Evolutionary conservation across 768 basidiomycete genomes (phyloP), one percentile per base, ranked within the genome.

Genomic region (Russula earlei): DNA sequence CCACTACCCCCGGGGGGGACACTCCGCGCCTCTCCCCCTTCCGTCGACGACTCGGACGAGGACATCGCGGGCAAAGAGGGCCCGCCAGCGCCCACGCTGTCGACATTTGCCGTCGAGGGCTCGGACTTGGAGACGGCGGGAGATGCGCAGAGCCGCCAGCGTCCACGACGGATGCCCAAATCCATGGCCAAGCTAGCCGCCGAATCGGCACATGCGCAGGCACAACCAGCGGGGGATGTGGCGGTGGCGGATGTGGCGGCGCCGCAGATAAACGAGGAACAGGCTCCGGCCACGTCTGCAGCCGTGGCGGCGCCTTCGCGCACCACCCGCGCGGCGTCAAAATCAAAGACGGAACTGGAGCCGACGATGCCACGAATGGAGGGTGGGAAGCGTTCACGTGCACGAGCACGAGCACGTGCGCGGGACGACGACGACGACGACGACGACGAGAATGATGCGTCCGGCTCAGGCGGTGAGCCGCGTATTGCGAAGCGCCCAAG

Each of bases 101-200:
- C 36, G 33, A 2, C 29, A 31, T 31, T 7, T 4, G 11, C 25
- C 2, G 27, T 9, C 12, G 37, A 40, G 17, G 49, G 19, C 25
- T 19, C 14, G 22, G 37, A 27, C 1, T 2, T 15, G 12, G 37
- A 40, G 10, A 25, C 24, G 22, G 12, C 27, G 11, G 45, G 24
- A 8, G n/a, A 10, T 19, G n/a, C 24, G n/a, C 17, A 44, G 43
- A 24, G 17, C 36, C 47, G 12, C 36, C 49, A 38, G n/a, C 49
- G 14, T n/a, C 15, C 17, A 11, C 48, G 48, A 49, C 36, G 48
- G 44, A 27, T 63, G 44, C 56, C 57, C 49, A 59, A 54, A 22
- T 59, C 55, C 31, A 63, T 59, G 42, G 58, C 63, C 19, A 51
- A 38, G 22, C 40, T 59, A 7, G 63, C 61, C n/a, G 60, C 57